Evolutionary conservation across 1,284 basidiomycete genomes (phyloP), one percentile per base, ranked within the genome.

Genomic region (Ceratobasidium sp.): DNA sequence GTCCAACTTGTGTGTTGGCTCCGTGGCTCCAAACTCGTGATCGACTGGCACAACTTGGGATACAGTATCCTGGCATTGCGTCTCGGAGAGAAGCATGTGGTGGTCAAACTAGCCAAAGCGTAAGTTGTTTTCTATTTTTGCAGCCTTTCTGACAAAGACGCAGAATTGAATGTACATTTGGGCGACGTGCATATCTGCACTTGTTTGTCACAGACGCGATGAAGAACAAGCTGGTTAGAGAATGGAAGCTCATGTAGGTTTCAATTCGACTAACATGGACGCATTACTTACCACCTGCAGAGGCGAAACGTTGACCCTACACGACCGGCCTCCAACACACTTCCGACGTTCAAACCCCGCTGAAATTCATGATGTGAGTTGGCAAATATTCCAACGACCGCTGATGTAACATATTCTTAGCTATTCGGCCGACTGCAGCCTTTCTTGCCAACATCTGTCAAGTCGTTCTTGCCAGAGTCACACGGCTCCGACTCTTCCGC

Each of bases 21-120:
- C 4, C 88, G 90, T 20, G 90, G 92, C 1, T 92, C 91, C 78
- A 94, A 94, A 80, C 87, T 99, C 77, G 93, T 99, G 76, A 97
- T 99, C 78, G 98, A 99, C 85, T 99, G 98, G 98, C 98, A 99
- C 83, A 99, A 99, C 83, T 89, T 97, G 10, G 97, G 96, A 7
- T 97, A 96, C 82, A 98, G 92, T 76, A 96, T 99, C 67, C 88
- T 99, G 42, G 94, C 93, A 0, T 85, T 99, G 77, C 92, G 91
- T 79, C 84, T 97, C 8, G 94, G 95, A 0, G 77, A 86, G 0
- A 82, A 84, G 0, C 93, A 95, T 80, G 83, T 87, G 0, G 87
- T 97, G 76, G 95, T 98, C 35, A 88, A 84, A 74, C 81, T 97
- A 15, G 92, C 94, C 0, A 90, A 89, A 84, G 88, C 87, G 95